Conservation (phyloP, 2,329 filamentous ascomycete genomes). For the Hymenotorrendiella dingleyae region DNA sequence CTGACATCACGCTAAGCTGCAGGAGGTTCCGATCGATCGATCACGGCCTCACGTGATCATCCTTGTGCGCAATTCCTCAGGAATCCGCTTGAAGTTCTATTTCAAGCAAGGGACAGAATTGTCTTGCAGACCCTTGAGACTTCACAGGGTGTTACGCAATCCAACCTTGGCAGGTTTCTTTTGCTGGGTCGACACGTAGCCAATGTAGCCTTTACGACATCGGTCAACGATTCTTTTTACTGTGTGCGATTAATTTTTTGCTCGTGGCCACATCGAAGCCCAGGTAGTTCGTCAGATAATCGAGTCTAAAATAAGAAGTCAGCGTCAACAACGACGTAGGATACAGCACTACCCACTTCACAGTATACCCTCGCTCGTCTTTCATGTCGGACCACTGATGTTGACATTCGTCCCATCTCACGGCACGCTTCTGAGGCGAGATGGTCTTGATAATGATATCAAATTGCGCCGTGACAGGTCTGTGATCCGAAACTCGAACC, state of each 20-base stretch:
- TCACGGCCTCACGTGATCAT: neutral
- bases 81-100: too few relatives aligned
- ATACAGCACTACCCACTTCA: conserved; percentile 59
- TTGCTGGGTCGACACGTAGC: too few relatives aligned
- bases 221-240: conserved; percentile 13
- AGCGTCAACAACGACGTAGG: conserved; percentile 3
- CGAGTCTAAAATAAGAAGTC: conserved; percentile 42
- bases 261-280: conserved; percentile 33
- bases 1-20: neutral
- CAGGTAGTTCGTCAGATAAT: conserved; percentile 59
- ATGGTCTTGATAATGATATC: conserved; percentile 80
- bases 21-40: neutral
- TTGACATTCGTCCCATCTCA: conserved; percentile 67
- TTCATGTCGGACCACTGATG: conserved; percentile 69
- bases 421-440: conserved; percentile 56
- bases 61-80: neutral
- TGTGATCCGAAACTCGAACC: conserved; percentile 83
- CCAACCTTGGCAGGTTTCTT: too few relatives aligned
- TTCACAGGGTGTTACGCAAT: too few relatives aligned
- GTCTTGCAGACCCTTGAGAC: too few relatives aligned
- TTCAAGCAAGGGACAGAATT: too few relatives aligned
- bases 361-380: conserved; percentile 60
- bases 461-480: conserved; percentile 84
- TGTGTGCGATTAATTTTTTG: conserved; percentile 22
- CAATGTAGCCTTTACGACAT: too few relatives aligned